phyloP scores from a whole-genome alignment of 108 stramenopile genomes.

The Skeletonema grethae region DNA sequence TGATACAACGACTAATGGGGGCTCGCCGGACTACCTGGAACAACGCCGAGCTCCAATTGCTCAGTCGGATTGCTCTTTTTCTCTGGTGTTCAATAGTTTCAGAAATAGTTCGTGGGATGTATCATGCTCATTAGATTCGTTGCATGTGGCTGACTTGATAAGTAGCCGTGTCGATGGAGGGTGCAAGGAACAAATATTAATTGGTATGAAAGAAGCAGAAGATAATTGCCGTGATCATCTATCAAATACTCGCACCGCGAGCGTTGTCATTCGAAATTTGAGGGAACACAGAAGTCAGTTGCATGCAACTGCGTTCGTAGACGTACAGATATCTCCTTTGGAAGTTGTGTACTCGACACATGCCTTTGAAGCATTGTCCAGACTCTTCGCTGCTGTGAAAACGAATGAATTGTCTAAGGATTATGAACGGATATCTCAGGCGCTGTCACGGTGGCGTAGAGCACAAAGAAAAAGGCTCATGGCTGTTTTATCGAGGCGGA shows the following conservation, averaged over 20 bases:
- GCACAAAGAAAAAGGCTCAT: constrained; percentile 54
- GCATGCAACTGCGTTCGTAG: constrained; percentile 23
- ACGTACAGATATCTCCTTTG: constrained; percentile 54
- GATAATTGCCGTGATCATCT: background rate
- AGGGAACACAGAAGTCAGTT: constrained; percentile 1
- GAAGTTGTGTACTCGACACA: constrained; percentile 68
- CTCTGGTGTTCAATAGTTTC: constrained; percentile 7
- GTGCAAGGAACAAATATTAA: constrained; percentile 1
- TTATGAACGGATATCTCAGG: constrained; percentile 55
- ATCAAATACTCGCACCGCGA: constrained; percentile 4
- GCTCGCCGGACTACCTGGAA: background rate
- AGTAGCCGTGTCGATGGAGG: constrained; percentile 2
- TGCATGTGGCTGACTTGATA: constrained; percentile 11
- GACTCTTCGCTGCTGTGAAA: constrained; percentile 62
- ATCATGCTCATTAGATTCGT: constrained; percentile 8
- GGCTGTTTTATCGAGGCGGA: constrained; percentile 62
- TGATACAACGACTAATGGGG: constrained; percentile 6
- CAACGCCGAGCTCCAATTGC: constrained; percentile 3
- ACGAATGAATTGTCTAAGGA: constrained; percentile 65
- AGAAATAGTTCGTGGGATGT: constrained; percentile 13
- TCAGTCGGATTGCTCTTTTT: constrained; percentile 8
- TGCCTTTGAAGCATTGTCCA: constrained; percentile 58
- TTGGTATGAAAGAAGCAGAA: constrained; percentile 5
- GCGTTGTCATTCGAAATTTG: constrained; percentile 15
- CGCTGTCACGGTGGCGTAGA: constrained; percentile 51